A percentile compares a stretch with the other conserved stretches of the same genome.
These are phyloP conservation scores for Miscanthus lutarioriparius DNA, from an alignment of 176 grass and related monocot genomes.

Conservation along the genomic window DNA sequence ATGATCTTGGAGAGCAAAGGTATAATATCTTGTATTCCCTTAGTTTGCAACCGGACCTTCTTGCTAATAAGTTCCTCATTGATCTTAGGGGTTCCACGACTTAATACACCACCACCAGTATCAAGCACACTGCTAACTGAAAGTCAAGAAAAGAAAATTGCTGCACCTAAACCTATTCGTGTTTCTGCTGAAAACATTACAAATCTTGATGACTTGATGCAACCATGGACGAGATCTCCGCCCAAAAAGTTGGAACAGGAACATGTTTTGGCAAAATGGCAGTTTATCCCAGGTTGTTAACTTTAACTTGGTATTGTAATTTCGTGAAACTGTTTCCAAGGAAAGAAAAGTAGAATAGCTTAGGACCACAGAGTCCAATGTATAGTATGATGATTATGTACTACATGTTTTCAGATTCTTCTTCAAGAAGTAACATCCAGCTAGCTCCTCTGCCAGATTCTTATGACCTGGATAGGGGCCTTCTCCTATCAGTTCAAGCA, in stretches of 20 bases:
- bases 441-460: constrained; percentile 84
- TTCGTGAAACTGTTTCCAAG: constrained; percentile 11
- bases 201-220: constrained; percentile 73
- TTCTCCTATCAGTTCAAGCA: constrained; percentile 96
- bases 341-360: not conserved
- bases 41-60: constrained; percentile 14
- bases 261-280: constrained; percentile 78
- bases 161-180: constrained; percentile 82
- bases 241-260: constrained; percentile 88
- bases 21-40: constrained; percentile 35
- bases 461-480: constrained; percentile 95
- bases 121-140: constrained; percentile 67
- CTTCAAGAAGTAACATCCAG: constrained; percentile 70
- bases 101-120: constrained; percentile 89
- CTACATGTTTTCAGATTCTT: constrained; percentile 66
- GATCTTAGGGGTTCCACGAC: constrained; percentile 77
- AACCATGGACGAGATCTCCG: constrained; percentile 89
- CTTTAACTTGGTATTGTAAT: constrained; percentile 35
- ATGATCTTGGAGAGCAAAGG: constrained; percentile 99
- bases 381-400: constrained; percentile 36
- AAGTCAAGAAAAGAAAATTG: constrained; percentile 85
- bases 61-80: constrained; percentile 45
- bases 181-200: constrained; percentile 48
- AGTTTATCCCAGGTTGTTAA: constrained; percentile 74
- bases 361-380: not conserved